Base-by-base conservation (phyloP, 495 filamentous ascomycete genomes). In the Penicillium manginii region DNA sequence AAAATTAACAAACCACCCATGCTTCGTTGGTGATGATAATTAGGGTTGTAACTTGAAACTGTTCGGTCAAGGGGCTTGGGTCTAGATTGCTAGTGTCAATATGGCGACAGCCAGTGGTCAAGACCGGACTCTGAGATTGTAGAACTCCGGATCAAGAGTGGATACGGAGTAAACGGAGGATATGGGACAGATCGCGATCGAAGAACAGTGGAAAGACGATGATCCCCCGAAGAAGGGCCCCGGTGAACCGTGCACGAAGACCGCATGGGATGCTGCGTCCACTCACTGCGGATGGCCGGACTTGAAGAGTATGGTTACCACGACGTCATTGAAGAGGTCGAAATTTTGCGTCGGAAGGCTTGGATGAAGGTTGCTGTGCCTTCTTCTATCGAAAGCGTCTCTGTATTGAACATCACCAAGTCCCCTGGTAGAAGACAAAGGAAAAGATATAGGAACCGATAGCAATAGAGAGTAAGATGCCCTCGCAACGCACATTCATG, bases 251-350 rank as follows among this genome's bases (percentile, higher is more conserved):
- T 52, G 56, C 56, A 52, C 50, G 39, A 45, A 55, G 17, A 18
- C 17, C 10, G 40, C 40, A 43, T 43, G 17, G 4, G 11, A 14
- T 37, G 40, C 40, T 43, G 40, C 40, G 17, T 43, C 40, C 40
- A 43, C 40, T n/a, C 40, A 43, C 17, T 19, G 35, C 37, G 42
- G 43, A 31, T 48, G 60, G 55, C 39, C 60, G 60, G 60, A 62
- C 55, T 52, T 62, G 40, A 17, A 17, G 8, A 43, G 40, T 37
- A 3, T 37, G 12, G 32, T 35, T 12, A 17, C 21, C 18, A 46
- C 58, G 47, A 60, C 58, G 58, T 60, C 52, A 60, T 60, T 43
- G 40, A 43, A 19, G 40, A 43, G 15, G 40, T 0, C 2, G 17
- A 43, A 19, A 5, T 29, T 29, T 29, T 29, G 26, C 26, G 9